phyloP scores from a whole-genome alignment of 2,329 filamentous ascomycete genomes.

The Pseudodiploospora longispora region DNA sequence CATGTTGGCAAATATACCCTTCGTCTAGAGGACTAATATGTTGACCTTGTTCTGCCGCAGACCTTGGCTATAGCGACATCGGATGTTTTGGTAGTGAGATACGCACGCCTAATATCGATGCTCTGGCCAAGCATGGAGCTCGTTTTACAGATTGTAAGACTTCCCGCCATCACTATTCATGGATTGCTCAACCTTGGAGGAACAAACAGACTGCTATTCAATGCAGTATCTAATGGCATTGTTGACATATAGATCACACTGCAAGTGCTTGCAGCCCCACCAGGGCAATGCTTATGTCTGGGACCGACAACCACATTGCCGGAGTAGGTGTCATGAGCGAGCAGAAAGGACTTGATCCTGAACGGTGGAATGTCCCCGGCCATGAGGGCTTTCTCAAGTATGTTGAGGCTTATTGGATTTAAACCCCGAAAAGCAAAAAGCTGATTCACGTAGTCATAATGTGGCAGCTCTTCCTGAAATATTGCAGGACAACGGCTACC shows the following conservation, averaged over 20 bases:
- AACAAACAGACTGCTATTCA: too few species aligned
- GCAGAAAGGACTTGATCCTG: slow-evolving; percentile 19
- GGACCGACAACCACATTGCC: slow-evolving; percentile 47
- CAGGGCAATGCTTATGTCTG: slow-evolving; percentile 57
- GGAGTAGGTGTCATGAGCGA: slow-evolving; percentile 50
- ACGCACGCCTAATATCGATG: slow-evolving; percentile 21
- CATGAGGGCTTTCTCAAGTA: slow-evolving; percentile 56
- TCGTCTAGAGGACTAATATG: too few species aligned
- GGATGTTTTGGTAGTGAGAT: slow-evolving; percentile 25
- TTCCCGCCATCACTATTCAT: too few species aligned
- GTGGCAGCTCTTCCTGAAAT: slow-evolving; percentile 52
- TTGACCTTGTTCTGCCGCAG: slow-evolving; percentile 1
- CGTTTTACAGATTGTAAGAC: slow-evolving; percentile 50
- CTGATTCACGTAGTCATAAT: slow-evolving; percentile 23
- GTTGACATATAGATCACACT: slow-evolving; percentile 33
- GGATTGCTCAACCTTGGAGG: too few species aligned
- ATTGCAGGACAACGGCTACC: slow-evolving; percentile 49
- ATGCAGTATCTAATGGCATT: too few species aligned
- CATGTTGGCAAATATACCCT: too few species aligned
- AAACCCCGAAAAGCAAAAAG: too few species aligned
- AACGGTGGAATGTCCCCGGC: slow-evolving; percentile 49
- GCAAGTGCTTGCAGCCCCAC: slow-evolving; percentile 58
- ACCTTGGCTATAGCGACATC: slow-evolving; percentile 25
- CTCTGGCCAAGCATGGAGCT: slow-evolving; percentile 30
- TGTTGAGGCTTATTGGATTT: too few species aligned